Percentiles rank a stretch among this genome's conserved stretches.
Evolutionary conservation across 2,329 filamentous ascomycete species (phyloP).

Genomic region (Colletotrichum spaethianum): DNA sequence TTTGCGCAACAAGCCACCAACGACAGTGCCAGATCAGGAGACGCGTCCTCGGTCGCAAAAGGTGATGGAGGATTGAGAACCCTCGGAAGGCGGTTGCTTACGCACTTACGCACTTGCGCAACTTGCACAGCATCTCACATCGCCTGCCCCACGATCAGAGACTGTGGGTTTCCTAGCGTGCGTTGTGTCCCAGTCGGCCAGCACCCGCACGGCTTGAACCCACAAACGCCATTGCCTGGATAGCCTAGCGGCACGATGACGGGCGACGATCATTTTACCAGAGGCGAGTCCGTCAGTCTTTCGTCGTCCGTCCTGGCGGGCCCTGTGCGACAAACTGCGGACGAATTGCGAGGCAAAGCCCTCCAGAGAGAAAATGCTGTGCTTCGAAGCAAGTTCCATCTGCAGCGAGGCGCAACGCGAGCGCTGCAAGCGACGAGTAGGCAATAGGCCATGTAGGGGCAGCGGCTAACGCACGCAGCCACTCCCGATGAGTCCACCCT

Average conservation of each 20-base stretch:
- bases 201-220: not conserved
- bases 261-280: conserved; percentile 21
- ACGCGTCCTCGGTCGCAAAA: conserved; percentile 19
- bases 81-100: conserved; percentile 3
- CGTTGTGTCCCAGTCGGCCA: conserved; percentile 5
- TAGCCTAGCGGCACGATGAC: conserved; percentile 27
- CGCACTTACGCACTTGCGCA: not conserved
- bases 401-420: conserved; percentile 20
- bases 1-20: conserved; percentile 32
- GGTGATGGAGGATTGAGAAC: not conserved
- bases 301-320: conserved; percentile 23
- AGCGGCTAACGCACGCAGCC: conserved; percentile 18
- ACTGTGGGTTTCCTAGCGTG: conserved; percentile 33
- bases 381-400: conserved; percentile 32
- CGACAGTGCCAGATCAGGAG: conserved; percentile 22
- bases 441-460: conserved; percentile 30
- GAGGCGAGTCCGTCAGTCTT: conserved; percentile 24
- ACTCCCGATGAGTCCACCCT: conserved; percentile 28
- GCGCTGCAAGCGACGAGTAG: conserved; percentile 25
- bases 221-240: conserved; percentile 27
- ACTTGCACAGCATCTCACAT: conserved; percentile 21
- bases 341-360: conserved; percentile 6
- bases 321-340: conserved; percentile 12
- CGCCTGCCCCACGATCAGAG: conserved; percentile 22
- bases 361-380: not conserved